phyloP scores from a whole-genome alignment of 352 stramenopile genomes.

The Phytophthora sp. region DNA sequence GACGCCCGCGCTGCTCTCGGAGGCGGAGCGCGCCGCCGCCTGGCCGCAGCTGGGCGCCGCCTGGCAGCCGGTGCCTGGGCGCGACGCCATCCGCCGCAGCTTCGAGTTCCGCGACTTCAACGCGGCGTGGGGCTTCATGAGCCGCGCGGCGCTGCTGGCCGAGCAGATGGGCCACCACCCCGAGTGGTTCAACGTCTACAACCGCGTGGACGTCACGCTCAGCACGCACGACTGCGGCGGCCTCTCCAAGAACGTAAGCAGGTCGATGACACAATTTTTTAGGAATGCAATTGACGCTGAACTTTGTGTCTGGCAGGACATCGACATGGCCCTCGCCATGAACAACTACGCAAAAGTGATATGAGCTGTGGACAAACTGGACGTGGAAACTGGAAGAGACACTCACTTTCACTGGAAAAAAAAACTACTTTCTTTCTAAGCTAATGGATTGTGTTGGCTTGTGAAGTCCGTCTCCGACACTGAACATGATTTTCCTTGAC shows the following conservation, averaged over 20 bases:
- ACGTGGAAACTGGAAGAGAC: no score
- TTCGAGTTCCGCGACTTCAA: constrained; percentile 90
- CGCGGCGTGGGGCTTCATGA: constrained; percentile 86
- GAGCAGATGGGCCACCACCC: constrained; percentile 97
- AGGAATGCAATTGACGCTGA: no score
- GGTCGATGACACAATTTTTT: not conserved
- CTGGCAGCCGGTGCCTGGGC: constrained; percentile 57
- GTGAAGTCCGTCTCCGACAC: no score
- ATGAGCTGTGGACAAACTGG: no score
- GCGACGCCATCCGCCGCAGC: constrained; percentile 83
- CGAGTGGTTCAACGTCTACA: constrained; percentile 99
- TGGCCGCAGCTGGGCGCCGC: constrained; percentile 53
- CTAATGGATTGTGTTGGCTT: no score
- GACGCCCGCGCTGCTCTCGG: constrained; percentile 52
- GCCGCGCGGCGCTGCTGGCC: constrained; percentile 65
- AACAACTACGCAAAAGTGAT: constrained; percentile 62
- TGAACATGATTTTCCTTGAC: not conserved
- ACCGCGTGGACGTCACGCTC: constrained; percentile 95
- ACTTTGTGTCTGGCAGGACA: constrained; percentile 47
- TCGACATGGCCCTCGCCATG: constrained; percentile 76
- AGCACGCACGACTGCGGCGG: constrained; percentile 96
- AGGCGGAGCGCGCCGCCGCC: constrained; percentile 44
- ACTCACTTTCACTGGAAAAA: no score
- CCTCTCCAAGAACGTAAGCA: constrained; percentile 88
- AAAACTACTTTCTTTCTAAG: no score